These are phyloP conservation scores for Penicillium dipodomyicola DNA, from an alignment of 495 filamentous ascomycete genomes.

Conservation along the genomic window DNA sequence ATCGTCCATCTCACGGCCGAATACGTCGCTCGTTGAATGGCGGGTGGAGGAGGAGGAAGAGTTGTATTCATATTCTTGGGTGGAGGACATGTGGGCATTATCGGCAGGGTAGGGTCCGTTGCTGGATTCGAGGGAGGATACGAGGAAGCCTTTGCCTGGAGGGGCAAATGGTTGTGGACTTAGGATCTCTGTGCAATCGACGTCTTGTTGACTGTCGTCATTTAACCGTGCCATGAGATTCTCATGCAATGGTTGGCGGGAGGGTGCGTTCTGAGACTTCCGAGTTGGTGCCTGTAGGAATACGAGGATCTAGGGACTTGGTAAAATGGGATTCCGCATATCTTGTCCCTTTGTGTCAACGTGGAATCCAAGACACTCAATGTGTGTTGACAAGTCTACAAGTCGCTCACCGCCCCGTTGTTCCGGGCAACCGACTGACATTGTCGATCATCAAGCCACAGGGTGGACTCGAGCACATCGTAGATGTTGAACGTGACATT, in stretches of 20 bases:
- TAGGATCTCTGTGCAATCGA: slow-evolving; percentile 21
- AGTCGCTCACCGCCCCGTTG: slow-evolving; percentile 29
- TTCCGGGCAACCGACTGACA: slow-evolving; percentile 31
- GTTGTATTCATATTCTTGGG: slow-evolving; percentile 35
- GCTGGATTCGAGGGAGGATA: slow-evolving; percentile 24
- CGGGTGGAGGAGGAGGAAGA: slow-evolving; percentile 41
- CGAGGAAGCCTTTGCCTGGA: slow-evolving; percentile 21
- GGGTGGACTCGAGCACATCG: not conserved
- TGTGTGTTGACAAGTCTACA: slow-evolving; percentile 21
- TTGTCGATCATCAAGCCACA: slow-evolving; percentile 12
- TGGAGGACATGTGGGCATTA: slow-evolving; percentile 22
- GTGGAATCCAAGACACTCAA: slow-evolving; percentile 1
- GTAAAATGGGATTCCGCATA: not conserved
- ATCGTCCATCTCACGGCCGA: slow-evolving; percentile 32
- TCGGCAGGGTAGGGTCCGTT: slow-evolving; percentile 19
- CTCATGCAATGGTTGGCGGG: slow-evolving; percentile 4
- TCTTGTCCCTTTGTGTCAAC: not conserved
- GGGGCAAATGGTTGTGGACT: slow-evolving; percentile 26
- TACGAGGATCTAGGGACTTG: not conserved
- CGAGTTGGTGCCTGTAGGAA: not conserved
- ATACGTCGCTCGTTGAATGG: slow-evolving; percentile 33
- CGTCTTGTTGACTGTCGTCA: slow-evolving; percentile 15
- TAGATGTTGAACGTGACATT: not conserved
- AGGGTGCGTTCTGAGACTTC: slow-evolving; percentile 1
- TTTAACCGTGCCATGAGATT: slow-evolving; percentile 22